Evolutionary conservation across 176 grass and related monocot genomes (phyloP), one percentile per base, ranked within the genome.

Genomic region (Cocos nucifera): DNA sequence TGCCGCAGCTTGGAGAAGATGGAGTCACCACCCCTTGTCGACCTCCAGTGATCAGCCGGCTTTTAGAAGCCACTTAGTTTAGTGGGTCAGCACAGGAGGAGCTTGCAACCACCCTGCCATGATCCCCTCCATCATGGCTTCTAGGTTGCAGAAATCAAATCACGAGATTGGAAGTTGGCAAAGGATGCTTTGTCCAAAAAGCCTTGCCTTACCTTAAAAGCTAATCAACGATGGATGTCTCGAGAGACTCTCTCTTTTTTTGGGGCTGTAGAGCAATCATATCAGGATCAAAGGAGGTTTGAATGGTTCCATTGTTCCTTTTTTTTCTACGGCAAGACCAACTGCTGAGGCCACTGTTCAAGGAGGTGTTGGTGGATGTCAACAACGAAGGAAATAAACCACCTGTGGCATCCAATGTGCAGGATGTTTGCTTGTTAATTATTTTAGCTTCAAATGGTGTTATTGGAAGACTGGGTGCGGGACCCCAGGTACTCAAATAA

Each of bases 141-240:
- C 77, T 80, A 62, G 58, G 53, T 79, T 70, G 57, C 57, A 58
- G 16, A 52, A 56, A 32, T 18, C 44, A 69, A 57, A 71, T 66
- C 24, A 65, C 72, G n/a, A 48, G 69, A 18, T 8, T 60, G 60
- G 53, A 74, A 56, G 54, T 69, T 74, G 62, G 48, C 58, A 69
- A 69, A 62, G 35, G 49, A 67, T 44, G 17, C 53, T 63, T 54
- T 51, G 9, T 23, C 49, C 65, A 54, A 64, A 54, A 48, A 22
- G 30, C 83, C 27, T 72, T 66, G 74, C 64, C 89, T 85, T 88
- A 70, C 50, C 84, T 94, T 94, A 53, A 32, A 94, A 94, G 89
- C 74, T 71, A 94, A 69, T 75, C 73, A 90, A 76, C 52, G 16
- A 65, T 72, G 48, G 49, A 77, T 61, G 30, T 12, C 35, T 44